These are phyloP conservation scores for Nepenthes alata DNA, from an alignment of 179 eudicot genomes.

Conservation along the genomic window DNA sequence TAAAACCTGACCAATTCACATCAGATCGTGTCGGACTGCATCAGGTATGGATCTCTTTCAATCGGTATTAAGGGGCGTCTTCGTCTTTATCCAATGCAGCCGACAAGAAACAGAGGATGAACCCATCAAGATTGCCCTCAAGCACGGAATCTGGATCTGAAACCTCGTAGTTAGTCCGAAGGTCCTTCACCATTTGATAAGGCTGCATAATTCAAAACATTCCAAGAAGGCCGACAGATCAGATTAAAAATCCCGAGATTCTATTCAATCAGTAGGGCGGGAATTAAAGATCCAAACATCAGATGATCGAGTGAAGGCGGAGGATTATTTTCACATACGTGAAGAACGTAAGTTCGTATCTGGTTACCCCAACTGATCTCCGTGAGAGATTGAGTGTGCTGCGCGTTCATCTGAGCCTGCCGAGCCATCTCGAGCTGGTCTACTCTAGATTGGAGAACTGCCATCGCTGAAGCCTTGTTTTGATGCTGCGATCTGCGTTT, in stretches of 20 bases:
- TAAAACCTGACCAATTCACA: no score
- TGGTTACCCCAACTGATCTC: constrained; percentile 96
- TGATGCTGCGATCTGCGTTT: constrained; percentile 75
- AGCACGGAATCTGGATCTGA: constrained; percentile 94
- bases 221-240: neutral
- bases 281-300: neutral
- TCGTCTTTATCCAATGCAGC: constrained; percentile 61
- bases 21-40: no score
- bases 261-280: no score
- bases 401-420: constrained; percentile 86
- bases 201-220: constrained; percentile 44
- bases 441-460: constrained; percentile 91
- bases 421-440: constrained; percentile 97
- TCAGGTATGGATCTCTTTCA: no score
- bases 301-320: neutral
- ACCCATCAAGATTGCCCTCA: constrained; percentile 87
- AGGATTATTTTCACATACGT: constrained; percentile 30
- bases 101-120: constrained; percentile 71
- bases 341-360: constrained; percentile 85
- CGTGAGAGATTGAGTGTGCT: constrained; percentile 83
- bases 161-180: constrained; percentile 78
- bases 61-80: constrained; percentile 4
- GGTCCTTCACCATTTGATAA: constrained; percentile 95
- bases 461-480: constrained; percentile 88
- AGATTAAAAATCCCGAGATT: no score